Conservation (phyloP, 371 early-diverging fungal species). For the Lichtheimia hyalospora region DNA sequence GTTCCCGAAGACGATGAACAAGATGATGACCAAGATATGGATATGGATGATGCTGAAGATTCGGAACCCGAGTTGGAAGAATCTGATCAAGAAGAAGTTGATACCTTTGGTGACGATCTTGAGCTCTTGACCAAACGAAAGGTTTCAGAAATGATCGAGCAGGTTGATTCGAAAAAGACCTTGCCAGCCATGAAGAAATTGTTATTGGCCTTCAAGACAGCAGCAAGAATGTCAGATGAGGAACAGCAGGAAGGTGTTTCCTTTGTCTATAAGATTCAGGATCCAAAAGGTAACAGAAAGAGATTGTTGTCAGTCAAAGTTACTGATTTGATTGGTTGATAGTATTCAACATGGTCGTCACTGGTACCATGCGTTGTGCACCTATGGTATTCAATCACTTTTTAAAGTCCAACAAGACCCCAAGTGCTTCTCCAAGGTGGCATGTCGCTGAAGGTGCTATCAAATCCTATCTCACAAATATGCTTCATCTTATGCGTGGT, state of each 20-base stretch:
- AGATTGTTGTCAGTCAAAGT: not conserved
- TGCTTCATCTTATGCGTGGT: slow-evolving; percentile 70
- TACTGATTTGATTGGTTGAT: slow-evolving; percentile 1
- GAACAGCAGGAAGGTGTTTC: slow-evolving; percentile 45
- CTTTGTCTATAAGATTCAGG: slow-evolving; percentile 67
- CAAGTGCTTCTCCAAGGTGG: slow-evolving; percentile 66
- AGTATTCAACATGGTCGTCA: slow-evolving; percentile 82
- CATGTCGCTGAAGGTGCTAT: slow-evolving; percentile 67
- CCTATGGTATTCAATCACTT: slow-evolving; percentile 61
- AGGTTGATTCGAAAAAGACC: slow-evolving; percentile 41
- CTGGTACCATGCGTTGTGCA: slow-evolving; percentile 56
- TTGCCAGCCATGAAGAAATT: slow-evolving; percentile 60
- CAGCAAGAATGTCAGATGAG: slow-evolving; percentile 77
- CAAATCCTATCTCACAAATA: slow-evolving; percentile 75
- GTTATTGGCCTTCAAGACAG: slow-evolving; percentile 82
- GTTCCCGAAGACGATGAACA: slow-evolving; percentile 48
- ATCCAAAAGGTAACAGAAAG: slow-evolving; percentile 45
- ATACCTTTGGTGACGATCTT: slow-evolving; percentile 8
- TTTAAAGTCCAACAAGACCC: slow-evolving; percentile 46
- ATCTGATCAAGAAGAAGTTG: slow-evolving; percentile 8
- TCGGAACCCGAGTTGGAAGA: slow-evolving; percentile 10
- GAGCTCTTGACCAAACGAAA: slow-evolving; percentile 66
- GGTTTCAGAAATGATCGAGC: slow-evolving; percentile 71
- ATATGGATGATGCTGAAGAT: slow-evolving; percentile 23
- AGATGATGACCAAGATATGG: slow-evolving; percentile 24